Evolutionary conservation across 2,329 filamentous ascomycete genomes (phyloP), one percentile per base, ranked within the genome.

Genomic region (Keithomyces neogunnii): DNA sequence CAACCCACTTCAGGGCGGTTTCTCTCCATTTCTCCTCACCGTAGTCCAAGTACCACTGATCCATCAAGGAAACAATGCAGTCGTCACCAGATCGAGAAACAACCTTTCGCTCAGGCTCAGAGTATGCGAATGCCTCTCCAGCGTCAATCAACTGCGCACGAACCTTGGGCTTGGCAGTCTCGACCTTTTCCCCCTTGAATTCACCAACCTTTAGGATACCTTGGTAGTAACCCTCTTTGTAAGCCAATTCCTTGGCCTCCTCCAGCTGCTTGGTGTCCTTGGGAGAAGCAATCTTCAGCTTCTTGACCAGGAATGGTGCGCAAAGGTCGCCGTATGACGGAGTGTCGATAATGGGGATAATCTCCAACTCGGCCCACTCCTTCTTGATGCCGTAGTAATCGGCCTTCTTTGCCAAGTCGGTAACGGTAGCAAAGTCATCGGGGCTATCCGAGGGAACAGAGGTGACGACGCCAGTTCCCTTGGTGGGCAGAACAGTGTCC

Each of bases 11-110:
- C 50, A 91, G 74, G 11, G 87, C 89, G 43, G 80, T 76, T 56
- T 87, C 73, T 64, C 88, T 88, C 93, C 93, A 97, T 47, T 85
- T 79, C 43, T 89, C 88, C 70, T 91, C 88, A 55, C 93, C 93
- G 63, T 99, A 99, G 71, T 96, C 92, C 61, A 99, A 76, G 72
- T 95, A 99, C 91, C 93, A 99, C 71, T 99, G 93, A 61, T 96
- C 92, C 64, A 97, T 84, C 58, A 92, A 84, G 32, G 90, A 88
- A 53, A 93, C 92, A 53, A 96, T 90, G 66, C 93, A 97, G 59
- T 95, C 89, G 63, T 97, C 92, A 31, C 86, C 89, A 60, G 88
- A 95, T 69, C 93, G 81, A 64, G 86, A 92, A 54, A 95, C 82
- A 58, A 97, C 93, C 69, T 86, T 82, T 60, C 87, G 86, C 68